Evolutionary conservation across 352 stramenopile species (phyloP), one percentile per base, ranked within the genome.

Genomic region (Pythium rishiriense): DNA sequence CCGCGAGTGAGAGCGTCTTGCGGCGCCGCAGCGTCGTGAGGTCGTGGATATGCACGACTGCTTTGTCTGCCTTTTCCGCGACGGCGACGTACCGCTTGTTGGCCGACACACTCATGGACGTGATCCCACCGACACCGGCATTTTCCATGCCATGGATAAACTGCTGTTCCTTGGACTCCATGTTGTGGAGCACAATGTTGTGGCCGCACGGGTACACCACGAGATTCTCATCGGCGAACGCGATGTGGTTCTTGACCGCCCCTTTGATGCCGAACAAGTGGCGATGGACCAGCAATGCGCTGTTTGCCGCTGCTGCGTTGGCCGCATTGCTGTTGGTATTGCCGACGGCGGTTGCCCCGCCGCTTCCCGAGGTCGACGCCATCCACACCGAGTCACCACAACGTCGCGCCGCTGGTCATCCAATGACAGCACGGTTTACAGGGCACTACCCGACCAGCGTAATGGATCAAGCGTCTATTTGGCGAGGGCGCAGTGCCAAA

Each of bases 21-120:
- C 88, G 83, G 12, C 83, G 78, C 14, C 90, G 85, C 22, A 97
- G 60, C 8, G 87, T 97, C 31, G 79, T 82, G 35, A 93, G 73
- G 66, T 98, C 94, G 73, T 97, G 93, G 55, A 98, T 93, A 62
- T 93, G 91, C 24, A 98, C 76, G 1, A 95, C 76, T 1, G 80
- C 85, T 42, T 79, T 81, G 35, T 97, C 87, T 12, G 73, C 75
- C 33, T 85, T 83, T 68, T 98, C 94, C 0, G 90, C 92, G 15
- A 98, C 83, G 9, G 91, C 93, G 11, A 98, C 77, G 42, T 94
- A 92, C 59, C 91, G 80, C 37, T 91, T 91, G 62, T 83, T 97
- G 4, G 85, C 68, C 3, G 85, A 79, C 15, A 98, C 75, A 9
- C 85, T 70, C 35, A 98, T 78, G 8, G 90, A 85, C 14, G 91